Conservation (phyloP, 2,329 filamentous ascomycete species). For the Reticulascus tulasneorum region DNA sequence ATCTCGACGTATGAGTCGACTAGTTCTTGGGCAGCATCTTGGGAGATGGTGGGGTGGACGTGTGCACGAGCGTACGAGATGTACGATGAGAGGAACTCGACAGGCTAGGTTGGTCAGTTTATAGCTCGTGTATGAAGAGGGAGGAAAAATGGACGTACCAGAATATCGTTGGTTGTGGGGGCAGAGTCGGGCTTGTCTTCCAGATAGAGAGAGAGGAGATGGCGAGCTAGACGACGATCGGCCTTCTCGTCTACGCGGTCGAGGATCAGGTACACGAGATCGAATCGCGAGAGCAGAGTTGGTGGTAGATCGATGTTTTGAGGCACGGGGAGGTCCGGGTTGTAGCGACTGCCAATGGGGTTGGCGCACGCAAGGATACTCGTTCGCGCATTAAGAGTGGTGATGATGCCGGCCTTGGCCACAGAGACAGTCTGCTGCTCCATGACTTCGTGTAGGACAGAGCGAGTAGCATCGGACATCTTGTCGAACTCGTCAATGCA, state of each 20-base stretch:
- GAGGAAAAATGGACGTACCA: conserved; percentile 52
- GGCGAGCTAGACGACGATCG: conserved; percentile 84
- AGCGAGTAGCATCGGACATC: conserved; percentile 75
- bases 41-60: conserved; percentile 77
- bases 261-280: conserved; percentile 93
- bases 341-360: conserved; percentile 96
- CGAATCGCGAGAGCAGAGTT: conserved; percentile 91
- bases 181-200: conserved; percentile 92
- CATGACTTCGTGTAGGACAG: conserved; percentile 84
- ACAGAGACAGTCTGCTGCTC: conserved; percentile 84
- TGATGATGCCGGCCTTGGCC: conserved; percentile 91
- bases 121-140: conserved; percentile 11
- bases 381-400: conserved; percentile 90
- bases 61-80: conserved; percentile 92
- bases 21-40: conserved; percentile 76
- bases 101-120: conserved; percentile 55
- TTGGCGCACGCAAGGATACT: conserved; percentile 96
- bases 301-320: conserved; percentile 98
- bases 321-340: conserved; percentile 89
- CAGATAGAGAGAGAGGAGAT: conserved; percentile 93
- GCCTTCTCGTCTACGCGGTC: conserved; percentile 88
- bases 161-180: conserved; percentile 66
- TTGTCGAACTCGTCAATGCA: conserved; percentile 86
- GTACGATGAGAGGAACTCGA: conserved; percentile 94
- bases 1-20: conserved; percentile 88